phyloP scores from a whole-genome alignment of 2,329 filamentous ascomycete species.

The Bipolaris gigantea region DNA sequence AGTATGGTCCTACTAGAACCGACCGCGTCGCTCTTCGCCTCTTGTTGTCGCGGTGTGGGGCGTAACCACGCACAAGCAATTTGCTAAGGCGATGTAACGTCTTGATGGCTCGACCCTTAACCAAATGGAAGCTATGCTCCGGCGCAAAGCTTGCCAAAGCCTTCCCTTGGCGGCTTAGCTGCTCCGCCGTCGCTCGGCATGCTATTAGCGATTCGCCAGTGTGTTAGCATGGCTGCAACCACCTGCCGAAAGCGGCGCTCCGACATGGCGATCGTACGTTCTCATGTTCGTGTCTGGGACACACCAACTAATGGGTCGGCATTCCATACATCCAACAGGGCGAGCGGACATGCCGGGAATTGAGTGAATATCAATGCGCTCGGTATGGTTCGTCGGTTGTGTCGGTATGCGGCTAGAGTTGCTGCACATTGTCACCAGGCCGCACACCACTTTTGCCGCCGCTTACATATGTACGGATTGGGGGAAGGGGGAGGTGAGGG shows the following conservation, averaged over 20 bases:
- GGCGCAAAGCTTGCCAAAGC: conserved; percentile 28
- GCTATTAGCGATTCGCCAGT: conserved; percentile 7
- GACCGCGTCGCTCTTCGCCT: conserved; percentile 20
- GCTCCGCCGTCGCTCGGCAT: conserved; percentile 19
- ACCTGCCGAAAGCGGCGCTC: conserved; percentile 29
- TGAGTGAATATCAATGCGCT: not conserved
- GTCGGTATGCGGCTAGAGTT: not conserved
- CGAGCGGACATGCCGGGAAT: conserved; percentile 18
- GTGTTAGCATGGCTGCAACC: conserved; percentile 15
- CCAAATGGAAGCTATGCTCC: conserved; percentile 15
- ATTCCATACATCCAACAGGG: not conserved
- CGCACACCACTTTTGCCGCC: not conserved
- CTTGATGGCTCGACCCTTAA: conserved; percentile 24
- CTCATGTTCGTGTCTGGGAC: conserved; percentile 24
- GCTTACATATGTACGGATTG: not conserved
- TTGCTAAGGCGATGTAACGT: conserved; percentile 36
- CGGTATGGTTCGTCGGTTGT: conserved; percentile 5
- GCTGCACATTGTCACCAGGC: not conserved
- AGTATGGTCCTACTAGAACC: conserved; percentile 9
- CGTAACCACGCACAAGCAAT: conserved; percentile 32
- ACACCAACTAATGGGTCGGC: conserved; percentile 4
- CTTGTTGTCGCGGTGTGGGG: conserved; percentile 12
- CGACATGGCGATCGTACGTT: conserved; percentile 27
- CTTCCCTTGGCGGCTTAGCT: conserved; percentile 34
- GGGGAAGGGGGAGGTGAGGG: not conserved